A percentile compares a stretch with the other conserved stretches of the same genome.
These are phyloP conservation scores for Prinsepia uniflora DNA, from an alignment of 306 rosid genomes.

Conservation along the genomic window DNA sequence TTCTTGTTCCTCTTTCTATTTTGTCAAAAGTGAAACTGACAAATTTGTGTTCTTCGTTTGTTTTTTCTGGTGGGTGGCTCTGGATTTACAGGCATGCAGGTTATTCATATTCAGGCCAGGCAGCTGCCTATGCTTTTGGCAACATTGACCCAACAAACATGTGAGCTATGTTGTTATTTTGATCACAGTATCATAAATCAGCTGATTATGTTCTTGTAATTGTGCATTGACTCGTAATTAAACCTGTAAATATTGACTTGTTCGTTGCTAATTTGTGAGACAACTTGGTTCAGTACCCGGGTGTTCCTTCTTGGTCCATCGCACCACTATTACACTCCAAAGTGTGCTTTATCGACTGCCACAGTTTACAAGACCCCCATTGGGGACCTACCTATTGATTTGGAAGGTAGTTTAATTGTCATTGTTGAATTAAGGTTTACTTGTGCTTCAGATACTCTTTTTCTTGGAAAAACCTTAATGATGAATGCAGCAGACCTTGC, in stretches of 20 bases:
- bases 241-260: neutral
- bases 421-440: neutral
- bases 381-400: conserved; percentile 86
- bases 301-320: conserved; percentile 98
- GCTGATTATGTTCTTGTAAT: neutral
- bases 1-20: neutral
- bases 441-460: too few relatives aligned
- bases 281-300: conserved; percentile 48
- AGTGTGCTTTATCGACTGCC: conserved; percentile 88
- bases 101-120: conserved; percentile 89
- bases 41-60: neutral
- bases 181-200: neutral
- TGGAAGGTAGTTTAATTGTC: conserved; percentile 64
- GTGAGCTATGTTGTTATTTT: conserved; percentile 41
- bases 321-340: conserved; percentile 83
- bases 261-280: conserved; percentile 19
- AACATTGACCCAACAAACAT: conserved; percentile 89
- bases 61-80: conserved; percentile 3
- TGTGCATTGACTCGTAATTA: neutral
- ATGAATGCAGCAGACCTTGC: neutral
- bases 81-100: conserved; percentile 86
- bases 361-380: conserved; percentile 91
- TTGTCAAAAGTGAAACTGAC: neutral
- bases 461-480: too few relatives aligned
- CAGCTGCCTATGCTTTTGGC: conserved; percentile 96